Conservation (phyloP, 208 protist genomes). For the Wallacemonas rigidus region DNA sequence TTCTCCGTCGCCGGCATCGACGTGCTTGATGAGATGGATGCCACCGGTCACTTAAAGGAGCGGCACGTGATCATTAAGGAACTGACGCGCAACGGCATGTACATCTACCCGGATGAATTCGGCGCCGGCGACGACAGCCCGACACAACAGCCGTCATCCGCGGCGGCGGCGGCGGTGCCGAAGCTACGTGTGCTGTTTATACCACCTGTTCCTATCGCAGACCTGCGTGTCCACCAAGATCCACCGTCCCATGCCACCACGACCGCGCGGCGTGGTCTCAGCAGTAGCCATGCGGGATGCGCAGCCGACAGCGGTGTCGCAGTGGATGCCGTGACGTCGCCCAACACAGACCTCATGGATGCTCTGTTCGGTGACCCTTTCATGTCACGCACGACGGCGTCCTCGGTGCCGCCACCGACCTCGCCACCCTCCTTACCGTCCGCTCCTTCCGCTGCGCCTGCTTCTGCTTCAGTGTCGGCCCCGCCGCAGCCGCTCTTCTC, state of each 20-base stretch:
- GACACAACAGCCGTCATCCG: not conserved
- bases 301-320: not conserved
- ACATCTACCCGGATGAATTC: constrained; percentile 13
- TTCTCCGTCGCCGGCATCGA: constrained; percentile 17
- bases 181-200: constrained; percentile 9
- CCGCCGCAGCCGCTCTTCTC: not conserved
- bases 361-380: constrained; percentile 14
- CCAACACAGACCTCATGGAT: constrained; percentile 20
- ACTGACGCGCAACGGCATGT: constrained; percentile 16
- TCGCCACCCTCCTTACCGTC: too few relatives aligned
- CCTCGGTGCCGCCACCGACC: too few relatives aligned
- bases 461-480: too few relatives aligned
- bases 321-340: not conserved
- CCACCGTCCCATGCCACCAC: not conserved
- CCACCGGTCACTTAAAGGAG: not conserved
- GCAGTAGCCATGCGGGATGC: not conserved
- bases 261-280: not conserved
- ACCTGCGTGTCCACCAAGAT: constrained; percentile 6
- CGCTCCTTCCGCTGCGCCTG: too few relatives aligned
- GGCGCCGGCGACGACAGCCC: not conserved
- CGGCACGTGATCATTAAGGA: not conserved
- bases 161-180: not conserved
- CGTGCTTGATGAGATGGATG: constrained; percentile 21
- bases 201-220: not conserved
- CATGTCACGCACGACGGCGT: not conserved